Conservation (phyloP, 1,284 basidiomycete species). For the Cutaneotrichosporon cyanovorans region DNA sequence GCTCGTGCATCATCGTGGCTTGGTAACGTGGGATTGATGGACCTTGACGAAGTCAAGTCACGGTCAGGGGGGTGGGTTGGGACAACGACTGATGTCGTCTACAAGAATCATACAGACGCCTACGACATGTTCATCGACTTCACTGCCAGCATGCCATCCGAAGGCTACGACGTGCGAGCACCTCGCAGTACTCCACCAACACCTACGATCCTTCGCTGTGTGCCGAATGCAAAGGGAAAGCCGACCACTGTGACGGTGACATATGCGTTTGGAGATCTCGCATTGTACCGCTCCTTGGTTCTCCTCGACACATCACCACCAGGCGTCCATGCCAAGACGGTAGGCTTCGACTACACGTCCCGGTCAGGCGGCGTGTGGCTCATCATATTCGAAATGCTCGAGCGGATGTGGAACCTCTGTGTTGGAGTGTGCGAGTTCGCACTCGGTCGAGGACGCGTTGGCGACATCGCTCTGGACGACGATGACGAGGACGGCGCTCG, state of each 20-base stretch:
- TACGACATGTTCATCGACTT: conserved; percentile 42
- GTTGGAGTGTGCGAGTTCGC: conserved; percentile 42
- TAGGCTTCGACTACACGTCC: conserved; percentile 13
- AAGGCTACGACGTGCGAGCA: conserved; percentile 7
- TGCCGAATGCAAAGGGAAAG: conserved; percentile 2
- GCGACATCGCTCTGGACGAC: conserved; percentile 22
- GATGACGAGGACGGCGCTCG: conserved; percentile 30
- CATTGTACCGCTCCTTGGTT: conserved; percentile 35
- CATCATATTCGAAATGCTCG: conserved; percentile 32
- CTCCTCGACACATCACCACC: conserved; percentile 28
- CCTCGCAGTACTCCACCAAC: conserved; percentile 6
- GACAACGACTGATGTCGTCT: conserved; percentile 39
- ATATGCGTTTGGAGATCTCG: conserved; percentile 34
- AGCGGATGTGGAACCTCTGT: conserved; percentile 33
- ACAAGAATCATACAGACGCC: conserved; percentile 27
- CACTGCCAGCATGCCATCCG: conserved; percentile 17
- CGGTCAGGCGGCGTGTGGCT: conserved; percentile 31
- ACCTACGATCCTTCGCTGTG: conserved; percentile 1
- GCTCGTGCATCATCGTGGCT: conserved; percentile 22
- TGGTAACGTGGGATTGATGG: conserved; percentile 40
- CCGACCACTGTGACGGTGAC: conserved; percentile 11
- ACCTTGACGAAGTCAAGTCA: conserved; percentile 25
- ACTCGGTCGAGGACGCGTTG: conserved; percentile 25
- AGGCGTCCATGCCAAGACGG: conserved; percentile 19
- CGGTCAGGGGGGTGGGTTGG: conserved; percentile 36